Conservation (phyloP, 768 basidiomycete species). For the Podaxis sp. region DNA sequence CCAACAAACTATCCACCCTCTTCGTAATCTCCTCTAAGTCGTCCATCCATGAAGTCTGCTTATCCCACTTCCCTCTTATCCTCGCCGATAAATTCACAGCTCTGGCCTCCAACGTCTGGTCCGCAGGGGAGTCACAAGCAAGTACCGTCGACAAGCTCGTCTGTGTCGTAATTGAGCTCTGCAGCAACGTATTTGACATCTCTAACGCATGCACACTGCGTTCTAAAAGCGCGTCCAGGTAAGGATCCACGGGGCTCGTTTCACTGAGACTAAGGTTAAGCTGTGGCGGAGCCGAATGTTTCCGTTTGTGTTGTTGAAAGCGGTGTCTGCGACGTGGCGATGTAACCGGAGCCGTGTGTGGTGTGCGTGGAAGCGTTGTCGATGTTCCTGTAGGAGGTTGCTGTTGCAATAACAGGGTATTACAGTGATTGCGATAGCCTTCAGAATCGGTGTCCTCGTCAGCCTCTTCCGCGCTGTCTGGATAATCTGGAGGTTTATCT, state of each 20-base stretch:
- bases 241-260: slow-evolving; percentile 40
- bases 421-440: slow-evolving; percentile 22
- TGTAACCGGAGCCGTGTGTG: not conserved
- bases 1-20: slow-evolving; percentile 61
- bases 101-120: slow-evolving; percentile 46
- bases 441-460: slow-evolving; percentile 59
- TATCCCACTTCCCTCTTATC: slow-evolving; percentile 42
- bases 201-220: slow-evolving; percentile 85
- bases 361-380: not conserved
- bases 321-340: slow-evolving; percentile 5
- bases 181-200: slow-evolving; percentile 78
- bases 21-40: slow-evolving; percentile 65
- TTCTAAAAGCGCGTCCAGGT: slow-evolving; percentile 74
- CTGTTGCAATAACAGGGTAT: slow-evolving; percentile 11
- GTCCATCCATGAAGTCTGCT: slow-evolving; percentile 60
- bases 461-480: slow-evolving; percentile 74
- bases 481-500: slow-evolving; percentile 72
- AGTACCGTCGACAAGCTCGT: slow-evolving; percentile 48
- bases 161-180: slow-evolving; percentile 73
- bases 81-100: slow-evolving; percentile 52
- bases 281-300: slow-evolving; percentile 1
- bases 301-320: slow-evolving; percentile 9
- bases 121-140: slow-evolving; percentile 42
- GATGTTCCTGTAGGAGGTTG: slow-evolving; percentile 5
- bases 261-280: not conserved